These are phyloP conservation scores for Gossypium mustelinum DNA, from an alignment of 345 rosid species.

Conservation along the genomic window DNA sequence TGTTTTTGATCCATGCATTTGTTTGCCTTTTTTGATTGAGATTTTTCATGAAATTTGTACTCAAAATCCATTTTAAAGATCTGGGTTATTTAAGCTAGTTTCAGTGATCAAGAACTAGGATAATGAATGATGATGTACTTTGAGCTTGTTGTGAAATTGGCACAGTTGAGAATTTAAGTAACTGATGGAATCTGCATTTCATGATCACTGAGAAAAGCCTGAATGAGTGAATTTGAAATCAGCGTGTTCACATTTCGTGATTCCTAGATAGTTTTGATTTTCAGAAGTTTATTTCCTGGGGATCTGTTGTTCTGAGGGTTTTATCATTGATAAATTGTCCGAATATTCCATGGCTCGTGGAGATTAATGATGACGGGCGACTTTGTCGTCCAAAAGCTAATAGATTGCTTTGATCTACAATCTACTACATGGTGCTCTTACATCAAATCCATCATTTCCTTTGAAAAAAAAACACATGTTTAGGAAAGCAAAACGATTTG, in stretches of 20 bases:
- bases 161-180: conserved; percentile 4
- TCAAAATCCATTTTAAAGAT: conserved; percentile 16
- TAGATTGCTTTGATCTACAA: not conserved
- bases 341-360: not conserved
- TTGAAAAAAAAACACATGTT: too few relatives aligned
- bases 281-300: not conserved
- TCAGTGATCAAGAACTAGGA: not conserved
- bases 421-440: not conserved
- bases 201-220: not conserved
- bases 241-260: conserved; percentile 6
- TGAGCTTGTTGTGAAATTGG: conserved; percentile 3
- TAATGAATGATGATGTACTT: not conserved
- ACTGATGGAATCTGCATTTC: conserved; percentile 1
- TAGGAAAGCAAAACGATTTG: too few relatives aligned
- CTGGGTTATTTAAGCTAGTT: conserved; percentile 12
- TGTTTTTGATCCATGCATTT: conserved; percentile 17
- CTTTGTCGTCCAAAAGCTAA: conserved; percentile 4
- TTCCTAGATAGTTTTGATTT: not conserved
- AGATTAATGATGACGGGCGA: not conserved
- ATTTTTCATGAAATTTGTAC: conserved; percentile 10
- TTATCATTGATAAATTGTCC: not conserved
- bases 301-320: not conserved
- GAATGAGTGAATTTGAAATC: conserved; percentile 11
- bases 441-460: not conserved
- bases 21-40: not conserved